phyloP scores from a whole-genome alignment of 2,329 filamentous ascomycete genomes.

The Chaetomiaceae sp. region DNA sequence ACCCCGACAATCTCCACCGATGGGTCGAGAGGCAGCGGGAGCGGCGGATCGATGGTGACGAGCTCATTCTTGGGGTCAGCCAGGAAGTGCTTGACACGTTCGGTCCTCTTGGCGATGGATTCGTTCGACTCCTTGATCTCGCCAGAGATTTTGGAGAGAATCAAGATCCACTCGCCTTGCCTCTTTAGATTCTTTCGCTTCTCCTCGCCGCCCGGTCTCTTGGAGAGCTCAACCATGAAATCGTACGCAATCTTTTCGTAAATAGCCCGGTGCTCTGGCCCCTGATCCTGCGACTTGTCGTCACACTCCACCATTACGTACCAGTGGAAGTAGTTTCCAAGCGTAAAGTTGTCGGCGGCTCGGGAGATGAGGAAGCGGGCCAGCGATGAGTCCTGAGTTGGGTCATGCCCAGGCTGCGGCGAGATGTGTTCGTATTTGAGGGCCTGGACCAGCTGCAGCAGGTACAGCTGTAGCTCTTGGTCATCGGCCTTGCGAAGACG shows the following conservation, averaged over 20 bases:
- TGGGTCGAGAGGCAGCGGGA: constrained; percentile 86
- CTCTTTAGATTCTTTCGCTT: constrained; percentile 72
- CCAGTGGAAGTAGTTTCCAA: constrained; percentile 97
- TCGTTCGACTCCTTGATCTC: constrained; percentile 80
- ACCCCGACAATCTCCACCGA: constrained; percentile 74
- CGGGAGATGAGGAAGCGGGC: constrained; percentile 85
- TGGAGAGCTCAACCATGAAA: constrained; percentile 85
- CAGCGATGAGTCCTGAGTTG: constrained; percentile 72
- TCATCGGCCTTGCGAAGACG: constrained; percentile 88
- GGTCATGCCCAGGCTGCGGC: constrained; percentile 56
- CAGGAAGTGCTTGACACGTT: constrained; percentile 78
- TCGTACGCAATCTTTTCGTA: constrained; percentile 94
- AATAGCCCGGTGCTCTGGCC: constrained; percentile 71
- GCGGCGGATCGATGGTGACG: constrained; percentile 72
- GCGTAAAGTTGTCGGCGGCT: constrained; percentile 79
- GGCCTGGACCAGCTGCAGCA: constrained; percentile 91
- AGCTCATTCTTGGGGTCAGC: constrained; percentile 90
- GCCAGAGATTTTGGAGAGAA: constrained; percentile 82
- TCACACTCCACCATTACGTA: constrained; percentile 98
- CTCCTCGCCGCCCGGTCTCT: constrained; percentile 64
- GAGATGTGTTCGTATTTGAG: constrained; percentile 86
- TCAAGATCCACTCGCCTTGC: constrained; percentile 83
- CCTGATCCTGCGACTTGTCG: constrained; percentile 72
- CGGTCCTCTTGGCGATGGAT: constrained; percentile 73
- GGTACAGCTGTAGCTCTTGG: constrained; percentile 82